Evolutionary conservation across 192 early-diverging fungal genomes (phyloP).

Genomic region (Coemansia interrupta): DNA sequence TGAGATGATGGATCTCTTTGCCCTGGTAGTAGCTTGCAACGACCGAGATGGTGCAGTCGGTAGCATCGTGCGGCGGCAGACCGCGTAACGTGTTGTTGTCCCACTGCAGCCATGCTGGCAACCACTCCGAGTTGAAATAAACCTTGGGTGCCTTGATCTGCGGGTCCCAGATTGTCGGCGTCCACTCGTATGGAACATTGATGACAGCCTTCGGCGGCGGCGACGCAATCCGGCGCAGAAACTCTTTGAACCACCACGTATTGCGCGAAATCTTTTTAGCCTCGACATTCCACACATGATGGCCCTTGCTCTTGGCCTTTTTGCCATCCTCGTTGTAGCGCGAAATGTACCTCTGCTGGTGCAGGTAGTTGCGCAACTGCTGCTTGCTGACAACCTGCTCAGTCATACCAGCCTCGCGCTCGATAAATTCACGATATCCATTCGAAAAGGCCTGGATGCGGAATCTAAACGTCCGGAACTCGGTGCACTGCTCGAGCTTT

Average conservation of each 20-base stretch:
- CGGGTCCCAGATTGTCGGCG: constrained; percentile 72
- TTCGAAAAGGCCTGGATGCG: constrained; percentile 80
- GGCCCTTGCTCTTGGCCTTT: constrained; percentile 76
- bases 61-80: constrained; percentile 56
- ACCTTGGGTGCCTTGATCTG: constrained; percentile 70
- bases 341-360: constrained; percentile 71
- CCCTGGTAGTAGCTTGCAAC: constrained; percentile 66
- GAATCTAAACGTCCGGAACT: constrained; percentile 79
- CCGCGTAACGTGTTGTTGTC: constrained; percentile 68
- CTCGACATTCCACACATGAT: constrained; percentile 79
- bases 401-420: constrained; percentile 56
- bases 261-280: constrained; percentile 65
- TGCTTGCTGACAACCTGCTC: constrained; percentile 63
- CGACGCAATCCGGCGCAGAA: constrained; percentile 65
- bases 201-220: constrained; percentile 63
- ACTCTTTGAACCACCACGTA: constrained; percentile 73
- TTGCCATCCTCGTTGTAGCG: constrained; percentile 80
- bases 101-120: constrained; percentile 73
- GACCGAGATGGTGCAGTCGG: constrained; percentile 60
- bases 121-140: constrained; percentile 65
- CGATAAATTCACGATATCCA: constrained; percentile 67
- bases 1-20: constrained; percentile 47
- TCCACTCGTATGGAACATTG: constrained; percentile 62
- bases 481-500: constrained; percentile 64
- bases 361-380: constrained; percentile 70